Evolutionary conservation across 2,329 filamentous ascomycete species (phyloP).

Genomic region (Nigrospora sphaerica): DNA sequence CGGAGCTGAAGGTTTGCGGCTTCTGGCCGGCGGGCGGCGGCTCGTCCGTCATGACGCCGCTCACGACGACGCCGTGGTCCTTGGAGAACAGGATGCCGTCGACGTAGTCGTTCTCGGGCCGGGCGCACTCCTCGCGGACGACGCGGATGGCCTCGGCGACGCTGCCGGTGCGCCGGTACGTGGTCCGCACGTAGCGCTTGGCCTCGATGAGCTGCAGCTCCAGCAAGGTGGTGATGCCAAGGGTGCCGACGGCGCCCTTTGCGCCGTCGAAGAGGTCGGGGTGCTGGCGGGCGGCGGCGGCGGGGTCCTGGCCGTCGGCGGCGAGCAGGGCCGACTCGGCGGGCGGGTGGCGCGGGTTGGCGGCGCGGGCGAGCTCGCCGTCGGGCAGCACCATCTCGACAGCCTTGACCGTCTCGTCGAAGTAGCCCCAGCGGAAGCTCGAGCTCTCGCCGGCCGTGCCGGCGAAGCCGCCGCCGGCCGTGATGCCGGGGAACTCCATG

Average conservation of each 20-base stretch:
- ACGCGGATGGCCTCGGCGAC: conserved; percentile 38
- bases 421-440: conserved; percentile 65
- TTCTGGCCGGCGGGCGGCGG: conserved; percentile 24
- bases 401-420: conserved; percentile 55
- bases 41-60: conserved; percentile 53
- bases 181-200: conserved; percentile 52
- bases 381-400: conserved; percentile 66
- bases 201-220: conserved; percentile 58
- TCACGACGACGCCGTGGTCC: conserved; percentile 58
- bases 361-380: conserved; percentile 53
- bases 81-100: conserved; percentile 64
- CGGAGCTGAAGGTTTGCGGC: conserved; percentile 34
- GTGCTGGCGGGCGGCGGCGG: conserved; percentile 8
- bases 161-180: conserved; percentile 49
- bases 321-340: conserved; percentile 22
- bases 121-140: conserved; percentile 38
- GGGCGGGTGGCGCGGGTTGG: conserved; percentile 11
- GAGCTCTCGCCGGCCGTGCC: conserved; percentile 66
- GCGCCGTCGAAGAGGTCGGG: conserved; percentile 58
- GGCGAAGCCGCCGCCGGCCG: conserved; percentile 63
- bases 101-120: conserved; percentile 56
- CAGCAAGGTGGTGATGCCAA: conserved; percentile 61
- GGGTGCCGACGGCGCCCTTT: conserved; percentile 59
- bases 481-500: conserved; percentile 73
- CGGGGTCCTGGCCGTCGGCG: background rate